These are phyloP conservation scores for Astragalus membranaceus DNA, from an alignment of 306 rosid species.

Conservation along the genomic window DNA sequence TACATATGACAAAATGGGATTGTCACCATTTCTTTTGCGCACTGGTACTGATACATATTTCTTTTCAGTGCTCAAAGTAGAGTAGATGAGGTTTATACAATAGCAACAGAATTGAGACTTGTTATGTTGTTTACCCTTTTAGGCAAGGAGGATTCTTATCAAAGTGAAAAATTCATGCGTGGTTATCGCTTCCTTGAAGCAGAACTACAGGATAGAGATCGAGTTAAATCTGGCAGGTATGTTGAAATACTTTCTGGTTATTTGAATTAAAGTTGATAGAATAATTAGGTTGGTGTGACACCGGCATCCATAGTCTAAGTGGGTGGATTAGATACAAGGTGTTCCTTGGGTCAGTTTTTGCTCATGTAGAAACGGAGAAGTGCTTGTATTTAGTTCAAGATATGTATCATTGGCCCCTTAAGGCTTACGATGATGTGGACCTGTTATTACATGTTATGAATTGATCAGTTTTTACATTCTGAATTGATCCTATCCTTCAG, in stretches of 20 bases:
- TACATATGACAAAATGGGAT: constrained; percentile 67
- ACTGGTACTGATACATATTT: constrained; percentile 49
- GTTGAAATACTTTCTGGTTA: constrained; percentile 15
- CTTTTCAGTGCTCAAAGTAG: background rate
- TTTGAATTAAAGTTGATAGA: background rate
- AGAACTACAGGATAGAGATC: constrained; percentile 88
- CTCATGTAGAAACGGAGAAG: background rate
- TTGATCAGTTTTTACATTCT: background rate
- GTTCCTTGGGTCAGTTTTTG: background rate
- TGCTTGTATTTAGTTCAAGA: background rate
- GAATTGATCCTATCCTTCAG: background rate
- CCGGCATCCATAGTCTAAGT: background rate
- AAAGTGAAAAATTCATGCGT: constrained; percentile 85
- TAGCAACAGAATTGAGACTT: background rate
- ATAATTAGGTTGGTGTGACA: background rate
- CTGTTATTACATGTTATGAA: background rate
- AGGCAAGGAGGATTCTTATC: constrained; percentile 82
- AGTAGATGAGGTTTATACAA: background rate
- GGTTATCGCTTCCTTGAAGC: constrained; percentile 95
- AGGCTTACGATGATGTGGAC: background rate
- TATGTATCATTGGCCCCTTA: background rate
- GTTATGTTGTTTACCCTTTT: constrained; percentile 11
- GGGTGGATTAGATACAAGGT: background rate
- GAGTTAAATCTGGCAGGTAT: constrained; percentile 86
- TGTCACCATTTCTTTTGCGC: constrained; percentile 80